A percentile compares a stretch with the other conserved stretches of the same genome.
phyloP scores from a whole-genome alignment of 768 basidiomycete genomes.

The Lentinula guzmanii region DNA sequence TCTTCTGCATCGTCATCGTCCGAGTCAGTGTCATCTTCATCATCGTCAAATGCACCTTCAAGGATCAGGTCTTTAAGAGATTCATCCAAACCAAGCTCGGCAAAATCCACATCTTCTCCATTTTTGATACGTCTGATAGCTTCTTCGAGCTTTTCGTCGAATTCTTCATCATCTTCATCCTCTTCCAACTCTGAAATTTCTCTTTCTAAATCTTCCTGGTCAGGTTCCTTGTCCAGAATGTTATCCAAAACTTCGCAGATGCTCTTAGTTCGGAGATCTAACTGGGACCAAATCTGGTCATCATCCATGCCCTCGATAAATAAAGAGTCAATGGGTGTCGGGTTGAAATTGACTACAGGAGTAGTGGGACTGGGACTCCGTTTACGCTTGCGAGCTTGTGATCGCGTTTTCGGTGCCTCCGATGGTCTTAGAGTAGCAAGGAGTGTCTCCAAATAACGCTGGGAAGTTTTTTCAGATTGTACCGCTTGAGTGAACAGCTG shows the following conservation, averaged over 20 bases:
- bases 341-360: slow-evolving; percentile 28
- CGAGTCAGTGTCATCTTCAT: slow-evolving; percentile 14
- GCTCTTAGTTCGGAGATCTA: slow-evolving; percentile 73
- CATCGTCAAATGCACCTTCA: slow-evolving; percentile 14
- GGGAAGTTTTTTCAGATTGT: slow-evolving; percentile 59
- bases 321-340: slow-evolving; percentile 73
- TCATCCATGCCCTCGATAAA: slow-evolving; percentile 74
- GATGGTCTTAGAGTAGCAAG: slow-evolving; percentile 63
- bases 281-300: slow-evolving; percentile 91
- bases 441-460: slow-evolving; percentile 57
- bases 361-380: slow-evolving; percentile 27
- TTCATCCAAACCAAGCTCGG: slow-evolving; percentile 22
- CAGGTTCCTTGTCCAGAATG: slow-evolving; percentile 49
- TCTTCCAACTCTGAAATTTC: slow-evolving; percentile 23
- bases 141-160: slow-evolving; percentile 23
- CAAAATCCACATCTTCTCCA: slow-evolving; percentile 27
- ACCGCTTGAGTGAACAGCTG: slow-evolving; percentile 20
- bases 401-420: slow-evolving; percentile 70
- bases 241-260: slow-evolving; percentile 64
- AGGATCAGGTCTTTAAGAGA: slow-evolving; percentile 24
- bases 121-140: slow-evolving; percentile 18
- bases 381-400: slow-evolving; percentile 49
- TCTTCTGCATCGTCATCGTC: slow-evolving; percentile 16
- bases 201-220: slow-evolving; percentile 21
- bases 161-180: slow-evolving; percentile 23